phyloP scores from a whole-genome alignment of 2,329 filamentous ascomycete species.

The Claviceps sp. region DNA sequence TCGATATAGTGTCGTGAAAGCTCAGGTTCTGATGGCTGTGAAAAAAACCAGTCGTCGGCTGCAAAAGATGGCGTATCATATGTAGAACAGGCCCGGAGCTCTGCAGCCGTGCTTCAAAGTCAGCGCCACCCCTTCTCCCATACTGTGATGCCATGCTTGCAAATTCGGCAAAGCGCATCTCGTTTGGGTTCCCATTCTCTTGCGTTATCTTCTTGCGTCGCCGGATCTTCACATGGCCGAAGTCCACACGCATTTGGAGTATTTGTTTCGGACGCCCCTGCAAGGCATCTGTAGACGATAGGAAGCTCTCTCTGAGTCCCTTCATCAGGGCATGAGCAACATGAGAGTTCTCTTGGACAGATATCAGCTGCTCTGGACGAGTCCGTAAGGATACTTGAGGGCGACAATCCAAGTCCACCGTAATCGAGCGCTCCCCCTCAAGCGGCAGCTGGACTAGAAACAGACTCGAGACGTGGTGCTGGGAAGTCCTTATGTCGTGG shows the following conservation, averaged over 20 bases:
- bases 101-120: slow-evolving; percentile 11
- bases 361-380: background rate
- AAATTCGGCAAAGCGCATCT: slow-evolving; percentile 14
- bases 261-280: slow-evolving; percentile 12
- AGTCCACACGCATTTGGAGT: slow-evolving; percentile 19
- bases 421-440: slow-evolving; percentile 9
- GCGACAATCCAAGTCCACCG: slow-evolving; percentile 12
- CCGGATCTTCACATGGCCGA: slow-evolving; percentile 17
- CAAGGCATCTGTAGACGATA: slow-evolving; percentile 12
- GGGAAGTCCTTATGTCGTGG: slow-evolving; percentile 18
- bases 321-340: background rate
- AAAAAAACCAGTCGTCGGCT: slow-evolving; percentile 7
- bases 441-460: slow-evolving; percentile 17
- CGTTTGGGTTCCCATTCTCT: slow-evolving; percentile 4
- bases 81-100: slow-evolving; percentile 2
- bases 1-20: slow-evolving; percentile 10
- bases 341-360: background rate
- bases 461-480: slow-evolving; percentile 11
- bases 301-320: background rate
- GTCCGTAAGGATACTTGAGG: slow-evolving; percentile 7
- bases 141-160: slow-evolving; percentile 14
- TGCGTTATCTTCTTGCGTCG: slow-evolving; percentile 13
- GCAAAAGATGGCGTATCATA: slow-evolving; percentile 5
- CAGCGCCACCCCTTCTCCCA: slow-evolving; percentile 17
- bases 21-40: slow-evolving; percentile 5